Base-by-base conservation (phyloP, 164 flowering plant genomes). In the Stephania cephalantha region DNA sequence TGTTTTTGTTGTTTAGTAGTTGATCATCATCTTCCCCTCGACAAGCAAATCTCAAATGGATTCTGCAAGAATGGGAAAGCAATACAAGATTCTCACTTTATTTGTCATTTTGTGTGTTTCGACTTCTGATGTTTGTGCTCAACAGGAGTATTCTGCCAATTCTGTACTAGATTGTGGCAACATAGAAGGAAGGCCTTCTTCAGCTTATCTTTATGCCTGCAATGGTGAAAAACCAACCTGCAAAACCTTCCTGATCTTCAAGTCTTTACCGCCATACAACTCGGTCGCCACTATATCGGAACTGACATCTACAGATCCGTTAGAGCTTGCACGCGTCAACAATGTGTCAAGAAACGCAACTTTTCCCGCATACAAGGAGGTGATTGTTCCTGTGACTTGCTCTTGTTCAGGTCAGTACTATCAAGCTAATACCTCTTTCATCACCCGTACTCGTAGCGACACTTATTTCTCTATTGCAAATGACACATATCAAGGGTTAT, bases 351-450 rank as follows among this genome's bases (percentile, higher is more conserved):
- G 0, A 20, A 7, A 46, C 46, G 9, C 78, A 0, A 76, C 52
- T 1, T 80, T 89, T 69, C 82, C 78, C 0, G 42, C 79, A 9
- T 66, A 76, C 66, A 77, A 82, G 55, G 84, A 82, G 73, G 87
- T 89, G 13, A 79, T 88, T 18, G 81, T 87, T 46, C 93, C 89
- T 42, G 85, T 86, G 2, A 74, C 71, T 20, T 89, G 93, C 73
- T 86, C 83, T 9, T 87, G 89, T 71, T 79, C 80, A 58, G 88
- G 85, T 52, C 75, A 80, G 74, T 81, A 81, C 77, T 90, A 86
- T 73, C 85, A 85, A 65, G 85, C 86, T 46, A 87, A 80, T 75
- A 77, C 89, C 42, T 74, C 81, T 4, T 88, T 73, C 68, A 9
- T 69, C 9, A 52, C 81, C 50, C 75, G 55, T 4, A 31, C 42